These are phyloP conservation scores for Pseudonitzschia multiseries DNA, from an alignment of 108 stramenopile genomes.

Conservation along the genomic window DNA sequence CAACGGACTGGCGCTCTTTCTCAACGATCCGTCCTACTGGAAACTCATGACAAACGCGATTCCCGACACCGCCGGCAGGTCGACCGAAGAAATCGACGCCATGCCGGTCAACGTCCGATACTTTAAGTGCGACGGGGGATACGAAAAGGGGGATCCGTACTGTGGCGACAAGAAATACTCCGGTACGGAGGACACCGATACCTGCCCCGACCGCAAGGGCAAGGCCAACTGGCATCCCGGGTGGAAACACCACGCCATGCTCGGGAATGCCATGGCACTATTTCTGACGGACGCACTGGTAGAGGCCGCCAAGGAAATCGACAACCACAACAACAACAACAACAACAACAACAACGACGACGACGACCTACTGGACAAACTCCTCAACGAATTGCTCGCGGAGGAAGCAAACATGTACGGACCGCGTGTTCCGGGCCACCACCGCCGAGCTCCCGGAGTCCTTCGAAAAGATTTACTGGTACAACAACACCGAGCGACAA, in stretches of 20 bases:
- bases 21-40: not conserved
- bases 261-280: slow-evolving; percentile 41
- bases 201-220: slow-evolving; percentile 17
- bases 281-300: slow-evolving; percentile 35
- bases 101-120: slow-evolving; percentile 33
- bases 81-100: slow-evolving; percentile 8
- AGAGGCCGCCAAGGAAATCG: not conserved
- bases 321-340: not conserved
- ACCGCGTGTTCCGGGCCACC: not conserved
- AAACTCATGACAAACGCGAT: slow-evolving; percentile 8
- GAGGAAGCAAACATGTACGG: not conserved
- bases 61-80: slow-evolving; percentile 29
- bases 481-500: slow-evolving; percentile 9
- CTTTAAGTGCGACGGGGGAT: slow-evolving; percentile 25
- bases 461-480: slow-evolving; percentile 1
- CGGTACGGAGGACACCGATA: not conserved
- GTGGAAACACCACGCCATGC: slow-evolving; percentile 41
- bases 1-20: slow-evolving; percentile 23
- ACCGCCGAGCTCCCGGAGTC: not conserved
- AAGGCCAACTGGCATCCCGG: slow-evolving; percentile 44
- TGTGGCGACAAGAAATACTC: slow-evolving; percentile 34
- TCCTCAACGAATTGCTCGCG: not conserved
- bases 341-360: not conserved
- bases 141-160: slow-evolving; percentile 42
- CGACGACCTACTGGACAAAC: not conserved